Conservation (phyloP, 2,329 filamentous ascomycete species). For the Intubia oerlemansii region DNA sequence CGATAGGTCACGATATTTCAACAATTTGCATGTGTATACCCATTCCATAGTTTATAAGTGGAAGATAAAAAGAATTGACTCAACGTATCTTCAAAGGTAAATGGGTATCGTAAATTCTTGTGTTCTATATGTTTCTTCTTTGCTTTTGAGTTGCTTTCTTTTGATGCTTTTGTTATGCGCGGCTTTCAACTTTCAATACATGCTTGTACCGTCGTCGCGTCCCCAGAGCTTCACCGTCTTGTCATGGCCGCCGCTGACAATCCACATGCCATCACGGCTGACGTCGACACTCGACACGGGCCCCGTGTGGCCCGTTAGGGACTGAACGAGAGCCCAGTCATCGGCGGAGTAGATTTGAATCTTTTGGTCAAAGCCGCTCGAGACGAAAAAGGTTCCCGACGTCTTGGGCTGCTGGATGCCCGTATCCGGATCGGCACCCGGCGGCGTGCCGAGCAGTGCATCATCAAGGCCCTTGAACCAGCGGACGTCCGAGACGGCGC, state of each 20-base stretch:
- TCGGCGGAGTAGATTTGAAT: slow-evolving; percentile 93
- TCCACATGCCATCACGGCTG: slow-evolving; percentile 70
- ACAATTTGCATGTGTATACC: slow-evolving; percentile 4
- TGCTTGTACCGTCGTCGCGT: slow-evolving; percentile 44
- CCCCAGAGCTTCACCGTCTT: slow-evolving; percentile 94
- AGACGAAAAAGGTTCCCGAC: slow-evolving; percentile 78
- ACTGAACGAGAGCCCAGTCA: slow-evolving; percentile 82
- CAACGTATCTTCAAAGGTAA: too few species aligned
- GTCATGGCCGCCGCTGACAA: slow-evolving; percentile 86
- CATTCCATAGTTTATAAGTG: too few species aligned
- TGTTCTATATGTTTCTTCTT: slow-evolving; percentile 13
- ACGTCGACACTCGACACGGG: slow-evolving; percentile 85
- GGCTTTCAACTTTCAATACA: slow-evolving; percentile 3
- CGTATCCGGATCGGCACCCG: slow-evolving; percentile 36
- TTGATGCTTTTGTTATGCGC: slow-evolving; percentile 40
- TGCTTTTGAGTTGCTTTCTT: slow-evolving; percentile 78
- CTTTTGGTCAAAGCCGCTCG: slow-evolving; percentile 79
- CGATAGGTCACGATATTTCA: slow-evolving; percentile 2
- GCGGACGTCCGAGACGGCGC: slow-evolving; percentile 75
- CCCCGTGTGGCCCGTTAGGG: slow-evolving; percentile 72
- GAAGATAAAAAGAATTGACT: slow-evolving; percentile 1
- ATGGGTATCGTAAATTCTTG: too few species aligned
- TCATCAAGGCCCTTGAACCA: slow-evolving; percentile 86
- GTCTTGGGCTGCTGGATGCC: slow-evolving; percentile 56
- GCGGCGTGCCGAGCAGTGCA: slow-evolving; percentile 36